Evolutionary conservation across 1,284 basidiomycete genomes (phyloP).

Genomic region (Ceratobasidium sp.): DNA sequence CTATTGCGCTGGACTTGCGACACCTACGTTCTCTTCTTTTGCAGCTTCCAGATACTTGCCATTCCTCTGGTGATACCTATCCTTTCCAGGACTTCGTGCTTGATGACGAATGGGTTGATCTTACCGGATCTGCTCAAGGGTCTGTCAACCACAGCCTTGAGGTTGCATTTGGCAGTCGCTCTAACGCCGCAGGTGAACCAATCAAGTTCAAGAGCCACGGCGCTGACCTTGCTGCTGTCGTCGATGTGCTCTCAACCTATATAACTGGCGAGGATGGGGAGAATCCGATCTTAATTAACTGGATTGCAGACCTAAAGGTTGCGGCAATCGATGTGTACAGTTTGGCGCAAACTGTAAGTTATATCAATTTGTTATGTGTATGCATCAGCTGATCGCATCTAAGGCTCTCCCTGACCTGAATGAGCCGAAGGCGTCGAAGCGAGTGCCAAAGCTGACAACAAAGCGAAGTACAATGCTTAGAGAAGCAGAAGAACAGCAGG

Average conservation of each 20-base stretch:
- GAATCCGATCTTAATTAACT: slow-evolving; percentile 11
- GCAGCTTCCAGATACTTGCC: neutral
- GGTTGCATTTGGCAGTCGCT: neutral
- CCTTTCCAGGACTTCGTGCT: slow-evolving; percentile 2
- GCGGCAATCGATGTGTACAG: too few relatives aligned
- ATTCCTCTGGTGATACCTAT: neutral
- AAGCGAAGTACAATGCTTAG: neutral
- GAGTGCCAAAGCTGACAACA: neutral
- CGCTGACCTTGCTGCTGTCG: neutral
- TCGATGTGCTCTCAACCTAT: neutral
- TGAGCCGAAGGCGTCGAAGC: too few relatives aligned
- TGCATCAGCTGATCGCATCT: too few relatives aligned
- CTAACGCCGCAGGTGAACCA: neutral
- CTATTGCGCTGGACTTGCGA: neutral
- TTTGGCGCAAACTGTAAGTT: too few relatives aligned
- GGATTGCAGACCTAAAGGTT: neutral
- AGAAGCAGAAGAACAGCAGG: neutral
- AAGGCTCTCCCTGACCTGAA: too few relatives aligned
- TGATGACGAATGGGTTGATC: neutral
- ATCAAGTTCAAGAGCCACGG: slow-evolving; percentile 10
- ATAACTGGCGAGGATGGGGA: neutral
- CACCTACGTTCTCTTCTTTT: neutral
- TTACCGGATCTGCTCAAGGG: neutral
- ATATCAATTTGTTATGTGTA: too few relatives aligned
- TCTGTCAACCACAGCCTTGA: slow-evolving; percentile 11